phyloP scores from a whole-genome alignment of 176 grass and related monocot species.

The Melocanna baccifera region DNA sequence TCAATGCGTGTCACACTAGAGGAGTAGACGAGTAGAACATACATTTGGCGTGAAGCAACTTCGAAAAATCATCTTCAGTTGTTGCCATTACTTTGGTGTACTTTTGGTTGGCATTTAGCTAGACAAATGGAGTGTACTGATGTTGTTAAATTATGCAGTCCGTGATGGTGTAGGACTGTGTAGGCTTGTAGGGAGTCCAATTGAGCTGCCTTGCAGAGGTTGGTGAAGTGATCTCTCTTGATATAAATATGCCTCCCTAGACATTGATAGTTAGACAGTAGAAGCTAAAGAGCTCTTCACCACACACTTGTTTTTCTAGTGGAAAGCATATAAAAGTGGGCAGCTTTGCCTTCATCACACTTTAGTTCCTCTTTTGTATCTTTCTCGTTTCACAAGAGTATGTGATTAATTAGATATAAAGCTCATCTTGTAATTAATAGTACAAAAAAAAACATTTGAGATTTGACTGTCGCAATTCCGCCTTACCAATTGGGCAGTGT shows the following conservation, averaged over 20 bases:
- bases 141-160: conserved; percentile 14
- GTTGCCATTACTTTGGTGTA: conserved; percentile 45
- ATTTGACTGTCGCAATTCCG: not conserved
- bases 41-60: conserved; percentile 50
- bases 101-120: conserved; percentile 40
- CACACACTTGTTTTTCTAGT: not conserved
- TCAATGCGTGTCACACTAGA: not conserved
- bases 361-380: conserved; percentile 12
- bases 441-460: not conserved
- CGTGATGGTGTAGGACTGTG: not conserved
- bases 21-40: conserved; percentile 43
- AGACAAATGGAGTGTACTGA: conserved; percentile 52
- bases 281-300: conserved; percentile 9
- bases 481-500: not conserved
- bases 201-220: conserved; percentile 29
- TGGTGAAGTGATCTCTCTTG: conserved; percentile 21
- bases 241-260: conserved; percentile 18
- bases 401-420: not conserved
- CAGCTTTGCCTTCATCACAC: conserved; percentile 26
- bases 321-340: conserved; percentile 29
- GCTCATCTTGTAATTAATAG: not conserved
- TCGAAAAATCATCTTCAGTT: conserved; percentile 11
- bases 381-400: conserved; percentile 19
- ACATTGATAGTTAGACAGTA: not conserved
- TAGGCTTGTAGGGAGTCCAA: not conserved